Evolutionary conservation across 805 yeast species (phyloP), one percentile per base, ranked within the genome.

Genomic region (Candida glaebosa): DNA sequence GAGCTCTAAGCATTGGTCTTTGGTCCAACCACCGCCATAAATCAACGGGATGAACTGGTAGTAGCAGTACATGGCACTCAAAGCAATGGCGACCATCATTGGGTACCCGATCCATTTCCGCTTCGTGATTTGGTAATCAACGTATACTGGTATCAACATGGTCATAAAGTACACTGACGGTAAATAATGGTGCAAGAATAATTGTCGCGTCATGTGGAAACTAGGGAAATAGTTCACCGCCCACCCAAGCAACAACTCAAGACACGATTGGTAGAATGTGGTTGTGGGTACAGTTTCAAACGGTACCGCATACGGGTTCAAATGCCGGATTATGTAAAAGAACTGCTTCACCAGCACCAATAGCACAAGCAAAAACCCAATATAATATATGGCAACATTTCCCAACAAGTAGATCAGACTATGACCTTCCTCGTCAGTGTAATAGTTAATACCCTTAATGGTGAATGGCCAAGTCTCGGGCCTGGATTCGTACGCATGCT

Each of bases 401-500:
- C 95, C 95, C 12, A 83, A 51, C 19, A 76, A 69, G 55, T 82
- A 84, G 25, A 86, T 65, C 40, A 63, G 65, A 34, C 58, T 54
- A 6, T 43, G 40, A n/a, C 50, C 57, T 5, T 54, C 54, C 36
- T 64, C 60, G 50, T 70, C 65, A 20, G 67, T 66, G 69, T 75
- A 81, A 58, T 77, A 80, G 49, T 68, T 75, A 41, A 80, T 69
- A n/a, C 91, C 91, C 32, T 79, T 67, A 16, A 60, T 45, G 42
- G 76, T 58, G 34, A 76, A 63, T 14, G 85, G 80, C 93, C 95
- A 87, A 9, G 80, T 62, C 12, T 56, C 57, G 1, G 88, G 84
- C n/a, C 69, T 62, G 3, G 81, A 76, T 31, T 73, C 70, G 63
- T 70, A 78, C 22, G 55, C 53, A 60, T 79, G 81, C 14, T 72